These are phyloP conservation scores for Geotrichum fermentans DNA, from an alignment of 1,139 yeast genomes.

Conservation along the genomic window DNA sequence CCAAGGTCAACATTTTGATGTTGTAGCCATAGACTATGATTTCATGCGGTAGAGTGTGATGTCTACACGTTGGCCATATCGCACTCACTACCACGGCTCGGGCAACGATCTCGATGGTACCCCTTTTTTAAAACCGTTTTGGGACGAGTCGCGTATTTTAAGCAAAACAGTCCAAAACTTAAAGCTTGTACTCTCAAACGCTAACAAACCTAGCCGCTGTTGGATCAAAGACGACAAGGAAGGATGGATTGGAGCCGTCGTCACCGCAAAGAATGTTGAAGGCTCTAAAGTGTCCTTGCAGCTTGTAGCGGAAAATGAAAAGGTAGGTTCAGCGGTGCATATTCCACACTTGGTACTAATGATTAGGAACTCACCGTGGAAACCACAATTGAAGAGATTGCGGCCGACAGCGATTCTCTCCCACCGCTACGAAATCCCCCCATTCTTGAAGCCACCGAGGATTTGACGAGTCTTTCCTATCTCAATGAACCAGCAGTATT, in stretches of 20 bases:
- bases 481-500: constrained; percentile 91
- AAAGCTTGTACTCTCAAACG: too few species aligned
- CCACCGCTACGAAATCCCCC: constrained; percentile 94
- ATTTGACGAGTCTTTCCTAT: constrained; percentile 84
- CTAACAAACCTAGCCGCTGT: constrained; percentile 77
- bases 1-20: too few species aligned
- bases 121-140: not conserved
- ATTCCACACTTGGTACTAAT: constrained; percentile 5
- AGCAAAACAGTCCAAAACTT: too few species aligned
- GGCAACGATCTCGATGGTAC: too few species aligned
- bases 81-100: too few species aligned
- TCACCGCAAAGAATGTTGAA: constrained; percentile 49
- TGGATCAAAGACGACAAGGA: constrained; percentile 87
- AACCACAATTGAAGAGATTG: constrained; percentile 43
- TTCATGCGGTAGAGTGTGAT: too few species aligned
- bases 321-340: constrained; percentile 24
- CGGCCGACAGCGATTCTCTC: constrained; percentile 38
- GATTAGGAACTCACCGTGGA: constrained; percentile 29
- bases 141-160: not conserved
- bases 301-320: constrained; percentile 58
- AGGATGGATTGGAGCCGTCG: constrained; percentile 92
- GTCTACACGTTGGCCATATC: too few species aligned
- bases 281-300: constrained; percentile 52
- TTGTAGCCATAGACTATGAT: too few species aligned
- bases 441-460: constrained; percentile 88